phyloP scores from a whole-genome alignment of 2,329 filamentous ascomycete genomes.

The Drechslera avenae region DNA sequence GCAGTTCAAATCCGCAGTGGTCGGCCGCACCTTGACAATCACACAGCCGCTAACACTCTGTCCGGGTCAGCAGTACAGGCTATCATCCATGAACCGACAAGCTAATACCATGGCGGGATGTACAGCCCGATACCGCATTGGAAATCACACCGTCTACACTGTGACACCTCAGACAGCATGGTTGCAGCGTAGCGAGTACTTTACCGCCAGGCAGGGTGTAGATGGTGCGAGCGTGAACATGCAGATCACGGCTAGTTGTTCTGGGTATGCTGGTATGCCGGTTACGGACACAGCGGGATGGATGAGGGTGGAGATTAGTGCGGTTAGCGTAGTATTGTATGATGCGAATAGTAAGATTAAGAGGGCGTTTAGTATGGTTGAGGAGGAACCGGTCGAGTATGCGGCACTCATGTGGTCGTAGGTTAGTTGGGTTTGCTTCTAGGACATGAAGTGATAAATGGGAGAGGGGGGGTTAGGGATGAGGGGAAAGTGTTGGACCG shows the following conservation, averaged over 20 bases:
- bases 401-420: too few species aligned
- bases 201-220: conserved; percentile 23
- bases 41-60: conserved; percentile 36
- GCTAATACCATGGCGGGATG: conserved; percentile 25
- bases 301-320: conserved; percentile 18
- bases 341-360: neutral
- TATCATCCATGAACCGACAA: conserved; percentile 19
- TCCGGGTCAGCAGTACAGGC: conserved; percentile 30
- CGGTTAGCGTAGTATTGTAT: conserved; percentile 9
- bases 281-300: conserved; percentile 19
- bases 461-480: too few species aligned
- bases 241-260: conserved; percentile 27
- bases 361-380: neutral
- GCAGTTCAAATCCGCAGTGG: conserved; percentile 29
- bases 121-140: conserved; percentile 22
- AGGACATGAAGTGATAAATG: too few species aligned
- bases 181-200: conserved; percentile 15
- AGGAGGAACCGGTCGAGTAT: neutral
- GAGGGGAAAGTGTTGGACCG: too few species aligned
- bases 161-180: conserved; percentile 25
- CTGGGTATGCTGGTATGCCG: conserved; percentile 21
- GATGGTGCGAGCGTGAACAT: conserved; percentile 31
- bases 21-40: conserved; percentile 25
- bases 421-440: too few species aligned
- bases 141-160: conserved; percentile 18